Conservation (phyloP, 1,284 basidiomycete species). For the Meira miltonrushii region DNA sequence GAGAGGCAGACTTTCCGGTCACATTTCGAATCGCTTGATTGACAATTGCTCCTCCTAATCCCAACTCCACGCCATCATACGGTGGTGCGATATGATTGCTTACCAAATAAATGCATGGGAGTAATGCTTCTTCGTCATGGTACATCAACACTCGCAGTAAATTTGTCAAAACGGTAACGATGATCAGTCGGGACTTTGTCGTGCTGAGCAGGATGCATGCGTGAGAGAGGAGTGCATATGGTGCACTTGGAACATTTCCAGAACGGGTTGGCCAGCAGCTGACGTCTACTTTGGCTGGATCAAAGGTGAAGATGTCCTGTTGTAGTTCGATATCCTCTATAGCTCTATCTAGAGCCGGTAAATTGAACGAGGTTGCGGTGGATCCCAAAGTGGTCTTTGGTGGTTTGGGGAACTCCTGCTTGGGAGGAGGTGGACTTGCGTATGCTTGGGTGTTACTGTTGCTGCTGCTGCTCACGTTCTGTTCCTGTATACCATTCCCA, state of each 20-base stretch:
- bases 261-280: constrained; percentile 28
- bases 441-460: too few species aligned
- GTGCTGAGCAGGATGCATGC: constrained; percentile 67
- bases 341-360: constrained; percentile 27
- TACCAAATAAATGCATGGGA: constrained; percentile 79
- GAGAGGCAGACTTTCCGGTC: constrained; percentile 67
- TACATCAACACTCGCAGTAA: constrained; percentile 66
- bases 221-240: constrained; percentile 76
- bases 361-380: constrained; percentile 9
- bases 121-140: constrained; percentile 67
- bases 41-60: constrained; percentile 61
- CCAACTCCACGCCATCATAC: constrained; percentile 54
- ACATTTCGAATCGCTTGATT: constrained; percentile 75
- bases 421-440: too few species aligned
- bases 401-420: too few species aligned
- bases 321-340: constrained; percentile 39
- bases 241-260: constrained; percentile 53
- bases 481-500: too few species aligned
- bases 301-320: constrained; percentile 50
- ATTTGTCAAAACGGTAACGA: constrained; percentile 76
- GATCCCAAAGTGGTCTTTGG: too few species aligned
- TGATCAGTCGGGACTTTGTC: constrained; percentile 76
- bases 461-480: too few species aligned
- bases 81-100: constrained; percentile 75
- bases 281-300: constrained; percentile 32